Percentiles rank a stretch among this genome's conserved stretches.
phyloP scores from a whole-genome alignment of 2,329 filamentous ascomycete genomes.

The Coleophoma cylindrospora region DNA sequence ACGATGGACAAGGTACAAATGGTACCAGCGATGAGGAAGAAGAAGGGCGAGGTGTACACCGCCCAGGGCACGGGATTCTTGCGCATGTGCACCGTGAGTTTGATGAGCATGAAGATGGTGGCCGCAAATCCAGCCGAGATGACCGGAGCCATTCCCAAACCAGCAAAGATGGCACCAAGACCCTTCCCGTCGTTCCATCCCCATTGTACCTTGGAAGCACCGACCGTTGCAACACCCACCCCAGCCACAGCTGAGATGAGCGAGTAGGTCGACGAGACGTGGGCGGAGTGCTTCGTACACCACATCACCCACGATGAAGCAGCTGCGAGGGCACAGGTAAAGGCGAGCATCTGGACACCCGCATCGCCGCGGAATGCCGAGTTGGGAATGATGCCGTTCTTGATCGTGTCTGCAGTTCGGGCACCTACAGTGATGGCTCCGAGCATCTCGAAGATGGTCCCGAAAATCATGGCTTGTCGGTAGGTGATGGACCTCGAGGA shows the following conservation, averaged over 20 bases:
- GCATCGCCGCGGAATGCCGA: slow-evolving; percentile 53
- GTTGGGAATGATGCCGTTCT: slow-evolving; percentile 68
- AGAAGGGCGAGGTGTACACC: slow-evolving; percentile 68
- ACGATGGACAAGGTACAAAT: slow-evolving; percentile 74
- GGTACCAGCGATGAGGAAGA: slow-evolving; percentile 71
- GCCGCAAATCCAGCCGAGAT: slow-evolving; percentile 63
- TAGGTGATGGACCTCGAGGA: slow-evolving; percentile 74
- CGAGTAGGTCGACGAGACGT: slow-evolving; percentile 70
- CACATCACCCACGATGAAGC: slow-evolving; percentile 74
- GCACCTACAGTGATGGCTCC: slow-evolving; percentile 64
- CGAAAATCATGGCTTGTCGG: slow-evolving; percentile 62
- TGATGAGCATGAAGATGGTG: slow-evolving; percentile 69
- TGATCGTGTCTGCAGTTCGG: slow-evolving; percentile 71
- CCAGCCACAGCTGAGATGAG: slow-evolving; percentile 65
- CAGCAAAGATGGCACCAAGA: slow-evolving; percentile 67
- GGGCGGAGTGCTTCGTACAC: slow-evolving; percentile 69
- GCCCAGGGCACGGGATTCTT: slow-evolving; percentile 69
- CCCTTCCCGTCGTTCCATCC: slow-evolving; percentile 66
- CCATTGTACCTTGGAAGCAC: slow-evolving; percentile 59
- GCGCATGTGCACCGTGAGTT: slow-evolving; percentile 65
- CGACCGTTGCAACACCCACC: slow-evolving; percentile 63
- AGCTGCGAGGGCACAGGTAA: slow-evolving; percentile 58
- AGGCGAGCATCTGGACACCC: slow-evolving; percentile 64
- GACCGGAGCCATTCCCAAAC: slow-evolving; percentile 64
- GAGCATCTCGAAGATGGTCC: slow-evolving; percentile 62